A percentile compares a stretch with the other conserved stretches of the same genome.
Evolutionary conservation across 352 stramenopile species (phyloP).

Genomic region (Pythium coloratum): DNA sequence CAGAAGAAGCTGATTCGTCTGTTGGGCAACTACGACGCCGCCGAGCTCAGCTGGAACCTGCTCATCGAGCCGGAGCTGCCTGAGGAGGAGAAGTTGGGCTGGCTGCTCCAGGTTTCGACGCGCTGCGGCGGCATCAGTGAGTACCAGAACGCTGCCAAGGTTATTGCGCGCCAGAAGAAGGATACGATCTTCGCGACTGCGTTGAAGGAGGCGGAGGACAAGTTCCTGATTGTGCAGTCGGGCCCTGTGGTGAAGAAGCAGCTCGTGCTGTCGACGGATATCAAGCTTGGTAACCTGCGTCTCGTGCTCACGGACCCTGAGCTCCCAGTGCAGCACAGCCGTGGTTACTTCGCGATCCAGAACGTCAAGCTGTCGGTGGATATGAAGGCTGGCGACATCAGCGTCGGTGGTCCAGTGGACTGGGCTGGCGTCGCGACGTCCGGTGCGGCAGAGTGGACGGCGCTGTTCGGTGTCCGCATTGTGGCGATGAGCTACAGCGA

Average conservation of each 20-base stretch:
- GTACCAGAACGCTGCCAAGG: constrained; percentile 37
- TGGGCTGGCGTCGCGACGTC: constrained; percentile 29
- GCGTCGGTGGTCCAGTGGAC: constrained; percentile 15
- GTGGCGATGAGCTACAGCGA: constrained; percentile 38
- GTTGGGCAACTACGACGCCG: constrained; percentile 36
- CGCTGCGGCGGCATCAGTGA: constrained; percentile 40
- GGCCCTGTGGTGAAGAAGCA: constrained; percentile 24
- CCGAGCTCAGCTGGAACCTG: constrained; percentile 30
- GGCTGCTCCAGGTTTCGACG: constrained; percentile 29
- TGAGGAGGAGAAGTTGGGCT: constrained; percentile 22
- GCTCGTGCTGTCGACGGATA: constrained; percentile 27
- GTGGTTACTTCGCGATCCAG: constrained; percentile 38
- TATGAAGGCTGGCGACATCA: constrained; percentile 29
- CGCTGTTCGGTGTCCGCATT: constrained; percentile 35
- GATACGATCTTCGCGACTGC: constrained; percentile 31
- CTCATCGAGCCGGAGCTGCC: constrained; percentile 31
- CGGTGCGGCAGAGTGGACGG: constrained; percentile 32
- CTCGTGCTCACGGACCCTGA: constrained; percentile 36
- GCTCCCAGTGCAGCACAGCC: constrained; percentile 33
- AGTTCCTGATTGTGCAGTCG: constrained; percentile 19
- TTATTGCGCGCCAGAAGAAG: constrained; percentile 32
- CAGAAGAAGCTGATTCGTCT: constrained; percentile 43
- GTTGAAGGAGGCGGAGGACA: constrained; percentile 28
- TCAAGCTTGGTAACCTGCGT: constrained; percentile 38
- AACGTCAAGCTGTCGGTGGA: constrained; percentile 30